Conservation (phyloP, 2,329 filamentous ascomycete species). For the Didymella arachidicola region DNA sequence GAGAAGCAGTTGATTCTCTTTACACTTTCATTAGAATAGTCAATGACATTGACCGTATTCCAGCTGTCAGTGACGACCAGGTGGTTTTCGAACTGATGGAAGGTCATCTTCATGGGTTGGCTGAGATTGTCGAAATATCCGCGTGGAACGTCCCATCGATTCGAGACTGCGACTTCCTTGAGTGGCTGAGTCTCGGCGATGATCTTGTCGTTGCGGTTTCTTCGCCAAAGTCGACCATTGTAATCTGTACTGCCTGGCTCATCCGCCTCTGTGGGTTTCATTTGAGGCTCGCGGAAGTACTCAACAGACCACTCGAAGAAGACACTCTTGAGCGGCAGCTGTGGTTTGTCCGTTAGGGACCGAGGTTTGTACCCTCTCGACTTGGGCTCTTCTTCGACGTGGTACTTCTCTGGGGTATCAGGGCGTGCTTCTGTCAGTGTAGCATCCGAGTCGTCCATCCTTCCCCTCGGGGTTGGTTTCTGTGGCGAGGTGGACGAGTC, state of each 20-base stretch:
- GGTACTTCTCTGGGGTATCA: slow-evolving; percentile 69
- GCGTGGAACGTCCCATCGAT: slow-evolving; percentile 84
- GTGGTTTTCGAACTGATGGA: slow-evolving; percentile 98
- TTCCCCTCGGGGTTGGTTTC: slow-evolving; percentile 51
- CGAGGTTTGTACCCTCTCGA: slow-evolving; percentile 76
- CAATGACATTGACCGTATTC: slow-evolving; percentile 89
- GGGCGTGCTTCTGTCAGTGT: slow-evolving; percentile 78
- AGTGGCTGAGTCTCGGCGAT: slow-evolving; percentile 91
- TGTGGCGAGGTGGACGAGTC: slow-evolving; percentile 41
- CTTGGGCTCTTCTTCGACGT: slow-evolving; percentile 78
- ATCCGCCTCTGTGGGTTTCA: slow-evolving; percentile 95
- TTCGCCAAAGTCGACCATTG: slow-evolving; percentile 91
- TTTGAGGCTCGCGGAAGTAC: slow-evolving; percentile 97
- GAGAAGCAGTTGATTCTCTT: slow-evolving; percentile 89
- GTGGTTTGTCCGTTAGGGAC: slow-evolving; percentile 65
- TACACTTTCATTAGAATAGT: slow-evolving; percentile 61
- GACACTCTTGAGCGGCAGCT: slow-evolving; percentile 78
- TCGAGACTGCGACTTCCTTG: slow-evolving; percentile 84
- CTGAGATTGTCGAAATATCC: slow-evolving; percentile 88
- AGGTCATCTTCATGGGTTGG: slow-evolving; percentile 91
- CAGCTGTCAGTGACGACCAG: slow-evolving; percentile 91
- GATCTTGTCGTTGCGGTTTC: slow-evolving; percentile 90
- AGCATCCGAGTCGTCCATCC: slow-evolving; percentile 66
- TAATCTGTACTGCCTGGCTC: slow-evolving; percentile 97
- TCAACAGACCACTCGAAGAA: slow-evolving; percentile 96